phyloP scores from a whole-genome alignment of 495 filamentous ascomycete species.

The Ascobolus immersus region DNA sequence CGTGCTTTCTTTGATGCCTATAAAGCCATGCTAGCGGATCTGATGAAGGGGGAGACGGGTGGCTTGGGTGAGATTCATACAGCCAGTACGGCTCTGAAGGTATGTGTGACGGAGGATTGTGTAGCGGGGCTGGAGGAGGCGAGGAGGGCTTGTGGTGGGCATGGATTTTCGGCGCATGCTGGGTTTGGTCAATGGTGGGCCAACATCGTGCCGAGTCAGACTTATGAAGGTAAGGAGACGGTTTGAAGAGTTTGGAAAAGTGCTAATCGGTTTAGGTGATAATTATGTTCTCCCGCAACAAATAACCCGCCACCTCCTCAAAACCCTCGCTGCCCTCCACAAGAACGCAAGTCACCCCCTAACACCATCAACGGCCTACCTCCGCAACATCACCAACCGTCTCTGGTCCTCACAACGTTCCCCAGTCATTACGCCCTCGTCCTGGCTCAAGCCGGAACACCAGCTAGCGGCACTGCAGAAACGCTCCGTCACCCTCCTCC shows the following conservation, averaged over 20 bases:
- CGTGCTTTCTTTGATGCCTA: conserved; percentile 42
- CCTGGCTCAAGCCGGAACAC: conserved; percentile 5
- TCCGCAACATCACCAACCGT: conserved; percentile 5
- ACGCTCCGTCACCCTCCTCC: conserved; percentile 7
- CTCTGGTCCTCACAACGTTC: background rate
- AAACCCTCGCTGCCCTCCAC: conserved; percentile 6
- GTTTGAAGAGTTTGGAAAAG: conserved; percentile 4
- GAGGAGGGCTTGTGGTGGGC: conserved; percentile 45
- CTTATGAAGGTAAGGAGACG: conserved; percentile 23
- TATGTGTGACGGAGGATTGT: conserved; percentile 37
- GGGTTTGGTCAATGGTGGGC: conserved; percentile 44
- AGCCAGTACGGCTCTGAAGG: conserved; percentile 48
- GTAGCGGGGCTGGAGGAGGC: conserved; percentile 45
- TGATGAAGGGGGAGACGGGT: conserved; percentile 22
- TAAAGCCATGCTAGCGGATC: conserved; percentile 22
- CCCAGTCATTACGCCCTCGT: conserved; percentile 4
- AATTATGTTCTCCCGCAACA: conserved; percentile 62
- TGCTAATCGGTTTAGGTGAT: conserved; percentile 28
- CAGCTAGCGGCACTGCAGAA: conserved; percentile 10
- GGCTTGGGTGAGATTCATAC: conserved; percentile 53
- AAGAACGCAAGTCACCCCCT: background rate
- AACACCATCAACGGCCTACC: conserved; percentile 7
- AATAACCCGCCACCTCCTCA: conserved; percentile 36
- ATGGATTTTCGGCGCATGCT: conserved; percentile 43
- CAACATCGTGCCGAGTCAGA: conserved; percentile 42